Conservation (phyloP, 352 stramenopile genomes). For the Pythium periplocum region DNA sequence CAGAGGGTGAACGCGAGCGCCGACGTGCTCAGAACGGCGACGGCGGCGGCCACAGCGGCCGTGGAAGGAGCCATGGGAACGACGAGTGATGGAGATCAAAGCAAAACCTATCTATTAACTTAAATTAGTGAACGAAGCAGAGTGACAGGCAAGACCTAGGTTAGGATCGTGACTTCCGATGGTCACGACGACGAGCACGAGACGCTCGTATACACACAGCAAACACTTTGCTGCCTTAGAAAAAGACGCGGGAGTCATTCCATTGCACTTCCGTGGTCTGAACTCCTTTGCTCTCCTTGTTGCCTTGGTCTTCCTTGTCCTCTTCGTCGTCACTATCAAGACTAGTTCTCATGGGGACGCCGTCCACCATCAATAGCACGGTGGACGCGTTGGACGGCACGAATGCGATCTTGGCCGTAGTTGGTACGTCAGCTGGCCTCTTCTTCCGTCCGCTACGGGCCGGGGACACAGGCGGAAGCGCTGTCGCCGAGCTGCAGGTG, state of each 20-base stretch:
- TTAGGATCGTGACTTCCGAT: slow-evolving; percentile 13
- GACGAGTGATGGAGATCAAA: not conserved
- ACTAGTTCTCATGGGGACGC: too few relatives aligned
- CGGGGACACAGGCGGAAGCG: slow-evolving; percentile 36
- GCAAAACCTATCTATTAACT: too few relatives aligned
- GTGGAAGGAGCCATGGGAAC: slow-evolving; percentile 19
- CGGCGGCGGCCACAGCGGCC: slow-evolving; percentile 19
- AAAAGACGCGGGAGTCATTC: slow-evolving; percentile 7
- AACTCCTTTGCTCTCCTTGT: too few relatives aligned
- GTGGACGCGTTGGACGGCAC: too few relatives aligned
- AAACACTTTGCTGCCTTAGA: slow-evolving; percentile 5
- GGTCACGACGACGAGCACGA: slow-evolving; percentile 9
- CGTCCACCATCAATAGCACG: too few relatives aligned
- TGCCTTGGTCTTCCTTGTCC: too few relatives aligned
- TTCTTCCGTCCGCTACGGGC: slow-evolving; percentile 2
- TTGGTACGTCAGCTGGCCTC: too few relatives aligned
- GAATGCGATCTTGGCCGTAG: too few relatives aligned
- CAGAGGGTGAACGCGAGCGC: slow-evolving; percentile 31
- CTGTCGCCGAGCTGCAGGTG: slow-evolving; percentile 57
- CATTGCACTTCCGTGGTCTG: too few relatives aligned
- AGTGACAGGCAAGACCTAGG: too few relatives aligned
- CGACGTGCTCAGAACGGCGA: slow-evolving; percentile 9
- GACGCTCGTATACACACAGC: slow-evolving; percentile 2
- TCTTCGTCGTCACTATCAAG: too few relatives aligned
- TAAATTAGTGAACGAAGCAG: too few relatives aligned